Percentiles rank a stretch among this genome's conserved stretches.
Evolutionary conservation across 805 yeast genomes (phyloP).

Genomic region (Candida easanensis): DNA sequence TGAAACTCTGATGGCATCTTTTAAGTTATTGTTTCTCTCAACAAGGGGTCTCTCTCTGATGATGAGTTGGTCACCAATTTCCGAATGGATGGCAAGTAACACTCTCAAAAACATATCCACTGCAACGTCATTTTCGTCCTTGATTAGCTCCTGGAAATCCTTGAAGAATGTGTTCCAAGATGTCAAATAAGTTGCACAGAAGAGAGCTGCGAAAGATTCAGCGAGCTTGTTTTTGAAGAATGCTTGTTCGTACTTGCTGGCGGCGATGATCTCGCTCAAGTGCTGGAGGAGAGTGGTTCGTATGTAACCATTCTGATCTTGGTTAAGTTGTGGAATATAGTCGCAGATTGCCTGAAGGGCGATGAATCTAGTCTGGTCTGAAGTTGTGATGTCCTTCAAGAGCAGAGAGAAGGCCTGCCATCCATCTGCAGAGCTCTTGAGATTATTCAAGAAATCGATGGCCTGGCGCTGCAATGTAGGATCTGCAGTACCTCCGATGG

Average conservation of each 20-base stretch:
- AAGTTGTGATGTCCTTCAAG: slow-evolving; percentile 29
- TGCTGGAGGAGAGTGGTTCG: slow-evolving; percentile 24
- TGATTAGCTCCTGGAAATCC: slow-evolving; percentile 41
- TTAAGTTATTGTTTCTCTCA: slow-evolving; percentile 66
- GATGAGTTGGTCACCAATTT: slow-evolving; percentile 90
- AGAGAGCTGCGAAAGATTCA: slow-evolving; percentile 50
- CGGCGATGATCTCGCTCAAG: slow-evolving; percentile 17
- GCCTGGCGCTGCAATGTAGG: slow-evolving; percentile 33
- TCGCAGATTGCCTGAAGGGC: slow-evolving; percentile 29
- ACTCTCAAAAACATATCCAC: slow-evolving; percentile 74
- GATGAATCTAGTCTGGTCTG: slow-evolving; percentile 29
- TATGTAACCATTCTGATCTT: slow-evolving; percentile 23
- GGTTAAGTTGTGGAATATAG: slow-evolving; percentile 20
- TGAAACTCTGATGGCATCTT: slow-evolving; percentile 75
- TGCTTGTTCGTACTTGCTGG: slow-evolving; percentile 32
- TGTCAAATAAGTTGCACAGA: slow-evolving; percentile 44
- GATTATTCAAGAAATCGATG: slow-evolving; percentile 39
- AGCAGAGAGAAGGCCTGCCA: slow-evolving; percentile 45
- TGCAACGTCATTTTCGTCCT: slow-evolving; percentile 28
- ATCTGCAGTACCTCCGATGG: slow-evolving; percentile 28
- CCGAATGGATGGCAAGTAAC: slow-evolving; percentile 74
- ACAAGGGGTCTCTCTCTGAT: slow-evolving; percentile 59
- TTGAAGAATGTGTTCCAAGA: slow-evolving; percentile 50
- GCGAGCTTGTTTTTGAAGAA: slow-evolving; percentile 57
- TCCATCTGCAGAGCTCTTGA: slow-evolving; percentile 43